Conservation (phyloP, 164 flowering plant genomes). For the Vitis riparia region DNA sequence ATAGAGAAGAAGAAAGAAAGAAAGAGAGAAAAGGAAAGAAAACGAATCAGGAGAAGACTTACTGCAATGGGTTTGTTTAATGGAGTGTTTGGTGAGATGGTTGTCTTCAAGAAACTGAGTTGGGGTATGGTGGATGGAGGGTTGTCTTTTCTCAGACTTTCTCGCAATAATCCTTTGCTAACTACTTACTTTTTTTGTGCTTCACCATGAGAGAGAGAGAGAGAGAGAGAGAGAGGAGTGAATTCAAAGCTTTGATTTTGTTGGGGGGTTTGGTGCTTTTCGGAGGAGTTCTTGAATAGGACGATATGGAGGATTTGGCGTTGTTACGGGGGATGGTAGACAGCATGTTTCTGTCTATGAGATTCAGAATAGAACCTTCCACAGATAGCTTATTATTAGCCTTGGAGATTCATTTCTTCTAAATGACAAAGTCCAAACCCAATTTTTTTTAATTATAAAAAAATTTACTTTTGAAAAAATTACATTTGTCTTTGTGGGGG, state of each 20-base stretch:
- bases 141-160: conserved; percentile 40
- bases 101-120: conserved; percentile 35
- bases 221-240: conserved; percentile 32
- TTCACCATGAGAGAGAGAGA: not conserved
- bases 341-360: not conserved
- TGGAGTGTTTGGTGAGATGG: conserved; percentile 50
- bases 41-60: not conserved
- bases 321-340: not conserved
- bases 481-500: not conserved
- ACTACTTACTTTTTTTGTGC: conserved; percentile 15
- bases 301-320: not conserved
- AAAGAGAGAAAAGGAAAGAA: conserved; percentile 4
- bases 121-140: conserved; percentile 40
- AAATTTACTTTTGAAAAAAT: no score
- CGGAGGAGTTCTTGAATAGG: not conserved
- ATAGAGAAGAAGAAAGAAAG: conserved; percentile 13
- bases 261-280: no score
- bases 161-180: conserved; percentile 13
- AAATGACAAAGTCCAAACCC: no score
- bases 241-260: conserved; percentile 19
- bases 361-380: not conserved
- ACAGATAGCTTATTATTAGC: not conserved
- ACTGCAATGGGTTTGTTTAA: conserved; percentile 15
- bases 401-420: not conserved
- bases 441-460: no score